Base-by-base conservation (phyloP, 371 early-diverging fungal genomes). In the Dinochytrium kinnereticum region DNA sequence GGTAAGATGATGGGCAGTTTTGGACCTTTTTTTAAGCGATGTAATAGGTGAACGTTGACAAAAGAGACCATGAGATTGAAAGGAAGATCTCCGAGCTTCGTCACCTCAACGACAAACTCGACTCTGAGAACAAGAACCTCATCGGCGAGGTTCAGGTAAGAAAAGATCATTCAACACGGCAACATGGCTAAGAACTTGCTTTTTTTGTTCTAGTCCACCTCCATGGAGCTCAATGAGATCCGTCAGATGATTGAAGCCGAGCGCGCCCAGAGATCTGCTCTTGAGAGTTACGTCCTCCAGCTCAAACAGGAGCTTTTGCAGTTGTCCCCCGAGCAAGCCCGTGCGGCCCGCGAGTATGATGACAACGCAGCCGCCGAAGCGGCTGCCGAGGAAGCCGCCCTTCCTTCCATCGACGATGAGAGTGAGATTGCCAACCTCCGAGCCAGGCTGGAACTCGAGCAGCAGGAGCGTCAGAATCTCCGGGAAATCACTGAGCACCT, bases 241-340 rank as follows among this genome's bases (percentile, higher is more conserved):
- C 76, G 79, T 34, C 24, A 51, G 2, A 40, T 79, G 64, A 75
- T 79, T 34, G 79, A 79, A 31, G 57, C 68, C 30, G 79, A 79
- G 44, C 53, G 75, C 5, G 72, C 72, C 28, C 76, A 79, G 49
- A 53, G 79, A 1, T 53, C 50, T 7, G 79, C 79, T 3, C 68
- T 79, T 15, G 76, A 79, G 64, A 69, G 39, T 40, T 75, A 79
- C 70, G 70, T 79, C 39, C 37, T 69, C 37, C 75, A 79, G 61
- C 78, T 79, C 19, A 72, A 73, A 34, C 75, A 72, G 28, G 76
- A 75, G 65, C 65, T 79, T 36, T 61, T 79, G 30, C 57, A 64
- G 15, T 15, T 64, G 59, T 68, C 51, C 26, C 44, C 72, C 2
- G 73, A 72, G 31, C 66, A 72, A 40, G 65, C 68, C 44, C 40